Conservation (phyloP, 805 yeast genomes). For the Ogataea siamensis region DNA sequence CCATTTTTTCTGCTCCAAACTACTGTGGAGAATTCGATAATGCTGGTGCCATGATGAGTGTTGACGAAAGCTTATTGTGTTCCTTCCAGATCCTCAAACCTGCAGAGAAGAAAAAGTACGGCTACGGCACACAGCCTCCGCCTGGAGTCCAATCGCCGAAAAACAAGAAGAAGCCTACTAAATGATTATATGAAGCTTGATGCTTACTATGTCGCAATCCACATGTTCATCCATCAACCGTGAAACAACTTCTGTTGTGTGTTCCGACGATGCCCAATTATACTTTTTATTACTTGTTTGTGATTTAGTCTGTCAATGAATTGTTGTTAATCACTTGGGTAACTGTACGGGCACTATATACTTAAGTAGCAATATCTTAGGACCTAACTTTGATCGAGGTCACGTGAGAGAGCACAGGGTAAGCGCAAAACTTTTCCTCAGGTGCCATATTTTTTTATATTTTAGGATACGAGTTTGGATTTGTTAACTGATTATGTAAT, state of each 20-base stretch:
- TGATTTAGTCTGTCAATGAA: constrained; percentile 17
- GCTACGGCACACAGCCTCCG: constrained; percentile 25
- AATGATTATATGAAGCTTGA: constrained; percentile 18
- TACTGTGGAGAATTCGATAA: constrained; percentile 99
- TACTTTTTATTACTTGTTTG: constrained; percentile 10
- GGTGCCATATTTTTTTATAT: neutral
- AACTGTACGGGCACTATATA: constrained; percentile 9
- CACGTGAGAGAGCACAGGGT: constrained; percentile 8
- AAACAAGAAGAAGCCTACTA: constrained; percentile 30
- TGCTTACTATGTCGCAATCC: constrained; percentile 11
- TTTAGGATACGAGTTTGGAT: neutral
- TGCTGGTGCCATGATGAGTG: constrained; percentile 99
- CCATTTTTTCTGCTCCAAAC: constrained; percentile 95
- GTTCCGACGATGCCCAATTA: constrained; percentile 3
- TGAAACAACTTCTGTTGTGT: constrained; percentile 7
- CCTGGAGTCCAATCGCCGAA: constrained; percentile 26
- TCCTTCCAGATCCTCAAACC: constrained; percentile 97
- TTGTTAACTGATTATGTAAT: constrained; percentile 8
- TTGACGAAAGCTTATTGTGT: constrained; percentile 92
- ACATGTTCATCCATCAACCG: constrained; percentile 8
- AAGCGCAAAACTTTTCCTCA: neutral
- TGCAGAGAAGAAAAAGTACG: constrained; percentile 87
- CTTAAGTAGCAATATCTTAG: constrained; percentile 11
- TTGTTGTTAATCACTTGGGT: constrained; percentile 5
- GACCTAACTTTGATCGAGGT: constrained; percentile 6